Evolutionary conservation across 176 grass and related monocot genomes (phyloP), one percentile per base, ranked within the genome.

Genomic region (Microstegium vimineum): DNA sequence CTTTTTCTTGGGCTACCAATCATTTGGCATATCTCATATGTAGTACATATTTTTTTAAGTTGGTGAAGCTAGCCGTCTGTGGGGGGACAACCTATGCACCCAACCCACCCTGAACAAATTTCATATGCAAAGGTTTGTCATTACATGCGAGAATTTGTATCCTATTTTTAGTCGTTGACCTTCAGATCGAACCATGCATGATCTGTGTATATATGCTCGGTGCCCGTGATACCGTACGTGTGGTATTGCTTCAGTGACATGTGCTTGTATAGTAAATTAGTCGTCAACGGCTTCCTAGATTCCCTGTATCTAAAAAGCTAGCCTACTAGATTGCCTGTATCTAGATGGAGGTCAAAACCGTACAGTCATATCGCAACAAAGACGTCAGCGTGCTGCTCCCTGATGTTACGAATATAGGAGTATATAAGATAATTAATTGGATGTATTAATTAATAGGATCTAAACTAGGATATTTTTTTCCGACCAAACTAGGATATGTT

Each of bases 251-350:
- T 46, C 43, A 46, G 16, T 46, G 42, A 45, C 42, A 11, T 45
- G 43, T 46, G 43, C 43, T 46, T 13, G 42, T 4, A 5, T 46
- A 46, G 14, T 46, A 46, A 46, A 46, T 15, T 46, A 54, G 15
- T 30, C 36, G 15, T 74, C 81, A 66, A 74, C 47, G 42, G 13
- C 15, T 51, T 74, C 9, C 42, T 66, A 52, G 71, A 75, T 83
- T 75, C 31, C 23, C 14, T 22, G 57, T 65, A 52, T 37, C 42
- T 64, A 47, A 47, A 45, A 64, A 51, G 4, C 56, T 10, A 5
- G 75, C 26, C 5, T 45, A 37, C 75, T 78, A 46, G 38, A 65
- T 78, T 64, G 38, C 38, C 38, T 78, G 59, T 64, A 46, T 46
- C 43, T 46, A 46, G 4, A 16, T 46, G 43, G 43, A 15, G 43